These are phyloP conservation scores for Fusarium chlamydosporum DNA, from an alignment of 2,329 filamentous ascomycete genomes.

Conservation along the genomic window DNA sequence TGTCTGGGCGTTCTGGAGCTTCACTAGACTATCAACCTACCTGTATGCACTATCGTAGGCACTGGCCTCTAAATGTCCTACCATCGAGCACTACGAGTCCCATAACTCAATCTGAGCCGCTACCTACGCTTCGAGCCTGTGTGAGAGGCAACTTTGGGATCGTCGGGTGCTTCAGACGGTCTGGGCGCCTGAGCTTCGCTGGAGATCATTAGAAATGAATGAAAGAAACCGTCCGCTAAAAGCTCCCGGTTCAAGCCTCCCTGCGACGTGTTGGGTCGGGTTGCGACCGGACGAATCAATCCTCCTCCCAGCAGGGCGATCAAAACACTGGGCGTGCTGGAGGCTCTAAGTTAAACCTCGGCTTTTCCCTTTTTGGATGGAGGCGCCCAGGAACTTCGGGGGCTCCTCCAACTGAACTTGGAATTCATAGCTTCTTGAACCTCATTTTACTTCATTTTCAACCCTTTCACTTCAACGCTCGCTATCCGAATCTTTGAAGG, in stretches of 20 bases:
- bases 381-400: conserved; percentile 31
- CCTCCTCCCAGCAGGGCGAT: conserved; percentile 7
- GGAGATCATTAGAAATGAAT: not conserved
- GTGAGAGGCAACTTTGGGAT: not conserved
- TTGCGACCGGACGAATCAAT: conserved; percentile 2
- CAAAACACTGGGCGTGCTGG: not conserved
- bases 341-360: conserved; percentile 36
- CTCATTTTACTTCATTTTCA: conserved; percentile 17
- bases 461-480: not conserved
- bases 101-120: not conserved
- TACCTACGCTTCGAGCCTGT: not conserved
- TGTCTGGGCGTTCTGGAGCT: not conserved
- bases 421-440: conserved; percentile 26
- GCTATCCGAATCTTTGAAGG: not conserved
- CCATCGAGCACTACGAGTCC: not conserved
- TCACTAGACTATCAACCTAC: no score
- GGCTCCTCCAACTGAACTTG: conserved; percentile 20
- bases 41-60: not conserved
- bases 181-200: conserved; percentile 1
- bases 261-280: not conserved
- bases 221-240: conserved; percentile 18
- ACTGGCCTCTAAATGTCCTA: not conserved
- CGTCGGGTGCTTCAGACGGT: conserved; percentile 8
- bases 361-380: conserved; percentile 38
- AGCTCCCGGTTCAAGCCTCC: not conserved